Percentiles rank a stretch among this genome's conserved stretches.
phyloP scores from a whole-genome alignment of 2,329 filamentous ascomycete genomes.

The Fusarium sp. region DNA sequence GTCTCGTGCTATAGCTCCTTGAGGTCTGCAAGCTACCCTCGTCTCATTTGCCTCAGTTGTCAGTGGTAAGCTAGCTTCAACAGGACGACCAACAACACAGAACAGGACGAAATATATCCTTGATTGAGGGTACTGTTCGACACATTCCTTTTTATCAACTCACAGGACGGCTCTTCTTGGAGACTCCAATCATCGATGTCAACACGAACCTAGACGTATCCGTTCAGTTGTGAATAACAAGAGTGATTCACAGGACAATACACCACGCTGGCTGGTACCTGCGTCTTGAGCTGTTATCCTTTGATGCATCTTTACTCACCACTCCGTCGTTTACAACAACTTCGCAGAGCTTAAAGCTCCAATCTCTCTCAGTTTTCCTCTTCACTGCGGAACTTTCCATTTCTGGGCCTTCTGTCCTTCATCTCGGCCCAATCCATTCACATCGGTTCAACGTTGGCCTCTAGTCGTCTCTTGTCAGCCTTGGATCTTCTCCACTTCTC shows the following conservation, averaged over 20 bases:
- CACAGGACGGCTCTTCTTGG: constrained; percentile 10
- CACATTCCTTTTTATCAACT: constrained; percentile 28
- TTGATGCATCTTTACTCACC: constrained; percentile 3
- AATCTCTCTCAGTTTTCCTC: constrained; percentile 3
- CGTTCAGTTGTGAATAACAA: constrained; percentile 17
- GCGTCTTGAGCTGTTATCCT: constrained; percentile 28
- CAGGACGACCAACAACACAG: constrained; percentile 5
- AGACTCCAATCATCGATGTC: constrained; percentile 5
- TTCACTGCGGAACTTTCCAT: constrained; percentile 18
- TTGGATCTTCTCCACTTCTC: constrained; percentile 25
- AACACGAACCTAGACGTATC: constrained; percentile 12
- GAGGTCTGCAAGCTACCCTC: constrained; percentile 30
- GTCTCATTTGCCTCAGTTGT: constrained; percentile 18
- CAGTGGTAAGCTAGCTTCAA: constrained; percentile 12
- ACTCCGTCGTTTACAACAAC: background rate
- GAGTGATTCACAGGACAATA: constrained; percentile 9
- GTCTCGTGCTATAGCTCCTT: constrained; percentile 26
- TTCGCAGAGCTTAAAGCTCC: constrained; percentile 14
- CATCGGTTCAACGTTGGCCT: constrained; percentile 1
- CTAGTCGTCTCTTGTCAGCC: constrained; percentile 23
- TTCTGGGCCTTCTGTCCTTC: constrained; percentile 10
- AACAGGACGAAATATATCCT: constrained; percentile 6
- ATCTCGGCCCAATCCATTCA: constrained; percentile 16
- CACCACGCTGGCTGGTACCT: constrained; percentile 34
- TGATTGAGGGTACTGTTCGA: constrained; percentile 12